A percentile compares a stretch with the other conserved stretches of the same genome.
Evolutionary conservation across 2,329 filamentous ascomycete genomes (phyloP).

Genomic region (Xylariaceae sp.): DNA sequence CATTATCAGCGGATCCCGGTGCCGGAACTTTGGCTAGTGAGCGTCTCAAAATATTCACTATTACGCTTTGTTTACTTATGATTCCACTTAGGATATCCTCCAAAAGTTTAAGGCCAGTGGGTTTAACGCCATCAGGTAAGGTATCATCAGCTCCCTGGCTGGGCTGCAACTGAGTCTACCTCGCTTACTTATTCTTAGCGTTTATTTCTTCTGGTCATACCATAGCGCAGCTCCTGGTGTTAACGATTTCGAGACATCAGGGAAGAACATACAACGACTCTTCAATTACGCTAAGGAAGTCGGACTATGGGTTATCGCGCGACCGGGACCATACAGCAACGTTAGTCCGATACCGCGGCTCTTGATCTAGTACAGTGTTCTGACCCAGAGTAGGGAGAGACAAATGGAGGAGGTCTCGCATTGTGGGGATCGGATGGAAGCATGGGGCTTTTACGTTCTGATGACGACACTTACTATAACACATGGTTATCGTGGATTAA

Average conservation of each 20-base stretch:
- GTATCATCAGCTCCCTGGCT: neutral
- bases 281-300: conserved; percentile 1
- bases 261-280: conserved; percentile 1
- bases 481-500: conserved; percentile 1
- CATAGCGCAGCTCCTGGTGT: neutral
- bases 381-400: neutral
- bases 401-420: conserved; percentile 1
- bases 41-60: too few relatives aligned
- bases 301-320: neutral
- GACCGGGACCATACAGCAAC: neutral
- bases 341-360: neutral
- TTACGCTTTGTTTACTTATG: too few relatives aligned
- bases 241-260: conserved; percentile 1
- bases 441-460: neutral
- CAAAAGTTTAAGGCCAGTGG: conserved; percentile 4
- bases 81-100: neutral
- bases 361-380: neutral
- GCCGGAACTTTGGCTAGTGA: neutral
- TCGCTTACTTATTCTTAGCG: too few relatives aligned
- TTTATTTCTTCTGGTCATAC: conserved; percentile 4
- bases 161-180: neutral
- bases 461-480: conserved; percentile 1
- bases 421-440: conserved; percentile 3
- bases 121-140: neutral
- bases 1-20: conserved; percentile 1